Percentiles rank a stretch among this genome's conserved stretches.
phyloP scores from a whole-genome alignment of 108 stramenopile genomes.

The Pseudonitzschia delicatissima region DNA sequence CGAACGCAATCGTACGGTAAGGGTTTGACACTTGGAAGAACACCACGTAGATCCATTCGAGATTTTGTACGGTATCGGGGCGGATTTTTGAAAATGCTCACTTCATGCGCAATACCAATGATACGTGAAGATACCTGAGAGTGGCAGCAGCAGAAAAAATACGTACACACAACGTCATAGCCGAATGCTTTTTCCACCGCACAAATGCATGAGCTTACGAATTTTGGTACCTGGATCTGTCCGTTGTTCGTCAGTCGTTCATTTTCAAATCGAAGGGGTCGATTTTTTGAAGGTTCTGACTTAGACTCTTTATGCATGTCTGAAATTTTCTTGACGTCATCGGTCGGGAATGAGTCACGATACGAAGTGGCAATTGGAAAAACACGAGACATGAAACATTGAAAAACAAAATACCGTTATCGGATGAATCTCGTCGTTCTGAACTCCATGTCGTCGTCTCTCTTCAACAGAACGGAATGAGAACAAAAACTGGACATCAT shows the following conservation, averaged over 20 bases:
- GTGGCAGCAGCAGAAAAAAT: too few relatives aligned
- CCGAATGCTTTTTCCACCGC: slow-evolving; percentile 6
- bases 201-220: not conserved
- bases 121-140: too few relatives aligned
- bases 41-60: slow-evolving; percentile 5
- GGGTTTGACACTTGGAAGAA: slow-evolving; percentile 14
- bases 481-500: too few relatives aligned
- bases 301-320: not conserved
- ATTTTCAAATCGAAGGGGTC: not conserved
- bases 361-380: not conserved
- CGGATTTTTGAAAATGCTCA: not conserved
- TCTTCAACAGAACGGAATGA: too few relatives aligned
- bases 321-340: slow-evolving; percentile 15
- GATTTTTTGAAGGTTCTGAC: not conserved
- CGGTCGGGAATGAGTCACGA: slow-evolving; percentile 1
- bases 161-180: too few relatives aligned
- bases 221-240: not conserved
- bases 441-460: too few relatives aligned
- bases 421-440: too few relatives aligned
- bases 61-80: not conserved
- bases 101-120: not conserved
- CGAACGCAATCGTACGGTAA: too few relatives aligned
- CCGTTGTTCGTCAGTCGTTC: not conserved
- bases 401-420: too few relatives aligned
- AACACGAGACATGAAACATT: not conserved